Base-by-base conservation (phyloP, 1,284 basidiomycete genomes). In the Leccinum angustisporum region DNA sequence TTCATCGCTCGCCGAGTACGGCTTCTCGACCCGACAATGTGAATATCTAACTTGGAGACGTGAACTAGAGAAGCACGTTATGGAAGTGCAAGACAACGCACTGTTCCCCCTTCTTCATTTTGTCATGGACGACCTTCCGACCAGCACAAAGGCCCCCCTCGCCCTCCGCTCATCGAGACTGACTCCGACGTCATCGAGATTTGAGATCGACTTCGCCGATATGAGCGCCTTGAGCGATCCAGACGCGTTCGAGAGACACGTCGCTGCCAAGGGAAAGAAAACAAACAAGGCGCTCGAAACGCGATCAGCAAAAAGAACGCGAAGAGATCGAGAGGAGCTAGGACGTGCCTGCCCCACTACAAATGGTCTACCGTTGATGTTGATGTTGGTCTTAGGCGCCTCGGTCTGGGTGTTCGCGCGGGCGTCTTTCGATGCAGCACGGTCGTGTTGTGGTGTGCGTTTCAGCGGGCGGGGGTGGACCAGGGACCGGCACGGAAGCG, bases 91-190 rank as follows among this genome's bases (percentile, higher is more conserved):
- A 78, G 95, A 98, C 77, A 99, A 99, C 68, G 97, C 97, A 2
- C 82, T 99, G 50, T 99, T 98, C 86, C 97, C 97, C 3, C 81
- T 99, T 11, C 83, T 99, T 27, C 96, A 99, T 78, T 98, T 98
- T 71, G 97, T 98, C 21, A 80, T 99, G 21, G 97, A 98, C 74
- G 97, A 99, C 76, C 81, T 99, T 48, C 97, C 97, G 4, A 97
- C 96, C 25, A 94, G 91, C 72, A 99, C 97, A 56, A 98, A 97
- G 79, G 88, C 94, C 2, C 93, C 97, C 3, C 84, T 0, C 81
- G 81, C 14, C 77, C 79, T 2, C 79, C 79, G 16, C 66, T 76
- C 11, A 59, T 75, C 16, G 74, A 75, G 62, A 69, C 72, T 0
- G 77, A 79, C 57, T 77, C 77, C 3, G 85, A 86, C 54, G 82